Evolutionary conservation across 371 early-diverging fungal genomes (phyloP).

Genomic region (Globomyces sp.): DNA sequence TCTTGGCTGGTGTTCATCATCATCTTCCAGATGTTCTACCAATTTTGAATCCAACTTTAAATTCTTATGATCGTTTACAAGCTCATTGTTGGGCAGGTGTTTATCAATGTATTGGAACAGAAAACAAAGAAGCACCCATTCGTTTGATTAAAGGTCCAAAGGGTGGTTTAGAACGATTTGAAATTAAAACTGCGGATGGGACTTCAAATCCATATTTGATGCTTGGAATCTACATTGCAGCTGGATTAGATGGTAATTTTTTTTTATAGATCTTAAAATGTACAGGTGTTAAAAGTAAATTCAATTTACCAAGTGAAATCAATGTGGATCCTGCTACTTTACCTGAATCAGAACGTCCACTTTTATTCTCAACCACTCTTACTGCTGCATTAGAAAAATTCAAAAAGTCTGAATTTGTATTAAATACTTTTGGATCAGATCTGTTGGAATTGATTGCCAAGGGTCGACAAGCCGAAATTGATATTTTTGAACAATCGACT

Average conservation of each 20-base stretch:
- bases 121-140: conserved; percentile 6
- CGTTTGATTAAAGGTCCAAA: neutral
- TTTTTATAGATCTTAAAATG: too few relatives aligned
- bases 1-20: neutral
- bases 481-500: neutral
- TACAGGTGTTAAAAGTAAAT: neutral
- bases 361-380: neutral
- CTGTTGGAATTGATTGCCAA: neutral
- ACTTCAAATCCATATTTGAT: neutral
- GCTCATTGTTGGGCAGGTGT: conserved; percentile 1
- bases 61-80: neutral
- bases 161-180: neutral
- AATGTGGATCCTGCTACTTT: neutral
- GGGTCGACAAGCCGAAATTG: neutral
- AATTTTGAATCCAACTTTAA: neutral
- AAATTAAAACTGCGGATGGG: neutral
- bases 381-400: neutral
- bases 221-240: neutral
- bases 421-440: neutral
- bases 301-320: neutral
- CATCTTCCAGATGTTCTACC: neutral
- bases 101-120: neutral
- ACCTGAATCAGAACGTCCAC: conserved; percentile 2
- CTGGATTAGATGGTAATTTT: neutral
- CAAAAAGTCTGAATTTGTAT: neutral